A percentile compares a stretch with the other conserved stretches of the same genome.
phyloP scores from a whole-genome alignment of 768 basidiomycete species.

The Agaricus bisporus region DNA sequence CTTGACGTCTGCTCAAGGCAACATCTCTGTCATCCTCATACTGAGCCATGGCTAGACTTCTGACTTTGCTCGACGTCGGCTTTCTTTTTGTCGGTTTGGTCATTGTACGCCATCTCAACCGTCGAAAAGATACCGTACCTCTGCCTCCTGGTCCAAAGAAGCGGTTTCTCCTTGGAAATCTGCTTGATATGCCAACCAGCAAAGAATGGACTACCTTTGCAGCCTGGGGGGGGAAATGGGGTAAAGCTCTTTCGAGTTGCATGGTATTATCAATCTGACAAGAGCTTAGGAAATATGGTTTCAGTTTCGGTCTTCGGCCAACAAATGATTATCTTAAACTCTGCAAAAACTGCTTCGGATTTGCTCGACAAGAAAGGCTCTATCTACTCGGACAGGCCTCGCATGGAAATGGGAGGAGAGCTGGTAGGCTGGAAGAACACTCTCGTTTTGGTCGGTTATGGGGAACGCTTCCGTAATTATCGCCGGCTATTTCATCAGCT shows the following conservation, averaged over 20 bases:
- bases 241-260: constrained; percentile 16
- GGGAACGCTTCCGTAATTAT: constrained; percentile 32
- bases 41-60: constrained; percentile 9
- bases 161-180: constrained; percentile 39
- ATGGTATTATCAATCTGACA: background rate
- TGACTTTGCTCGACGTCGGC: constrained; percentile 15
- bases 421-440: constrained; percentile 35
- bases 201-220: constrained; percentile 41
- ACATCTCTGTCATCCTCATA: background rate
- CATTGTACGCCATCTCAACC: constrained; percentile 16
- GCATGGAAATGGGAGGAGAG: constrained; percentile 34
- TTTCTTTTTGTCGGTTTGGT: constrained; percentile 13
- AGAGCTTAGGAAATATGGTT: constrained; percentile 31
- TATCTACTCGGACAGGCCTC: constrained; percentile 51
- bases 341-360: constrained; percentile 31
- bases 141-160: constrained; percentile 42
- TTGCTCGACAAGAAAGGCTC: constrained; percentile 47
- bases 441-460: constrained; percentile 30
- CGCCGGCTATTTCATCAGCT: constrained; percentile 35
- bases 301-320: constrained; percentile 42
- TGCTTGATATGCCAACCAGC: constrained; percentile 41
- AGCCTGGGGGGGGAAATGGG: constrained; percentile 40
- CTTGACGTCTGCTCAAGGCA: background rate
- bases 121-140: constrained; percentile 12
- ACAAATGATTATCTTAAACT: constrained; percentile 40